Percentiles rank a stretch among this genome's conserved stretches.
Conservation (phyloP, 805 yeast genomes). For the Candida montana region DNA sequence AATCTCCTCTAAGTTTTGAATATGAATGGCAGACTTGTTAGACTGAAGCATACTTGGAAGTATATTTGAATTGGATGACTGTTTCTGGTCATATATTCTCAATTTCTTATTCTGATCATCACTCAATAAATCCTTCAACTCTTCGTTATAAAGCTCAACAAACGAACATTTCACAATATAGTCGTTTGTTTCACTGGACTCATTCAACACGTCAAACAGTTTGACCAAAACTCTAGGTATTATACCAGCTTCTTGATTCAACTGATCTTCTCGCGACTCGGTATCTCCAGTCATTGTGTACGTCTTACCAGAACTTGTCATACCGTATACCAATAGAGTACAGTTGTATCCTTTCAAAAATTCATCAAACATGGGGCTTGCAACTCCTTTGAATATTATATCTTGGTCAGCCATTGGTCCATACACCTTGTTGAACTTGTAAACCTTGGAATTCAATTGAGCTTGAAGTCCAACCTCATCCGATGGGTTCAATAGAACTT, state of each 20-base stretch:
- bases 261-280: constrained; percentile 24
- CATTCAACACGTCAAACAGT: constrained; percentile 49
- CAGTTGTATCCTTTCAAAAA: constrained; percentile 73
- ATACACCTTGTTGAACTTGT: constrained; percentile 72
- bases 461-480: constrained; percentile 35
- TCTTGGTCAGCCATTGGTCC: constrained; percentile 79
- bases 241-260: constrained; percentile 55
- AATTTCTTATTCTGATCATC: constrained; percentile 40
- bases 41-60: constrained; percentile 6
- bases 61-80: neutral
- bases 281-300: constrained; percentile 72
- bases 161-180: constrained; percentile 72
- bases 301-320: constrained; percentile 89
- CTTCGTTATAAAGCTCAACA: constrained; percentile 85
- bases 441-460: constrained; percentile 47
- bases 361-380: constrained; percentile 59
- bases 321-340: constrained; percentile 84
- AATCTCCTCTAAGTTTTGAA: constrained; percentile 63
- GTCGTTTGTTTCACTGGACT: constrained; percentile 36
- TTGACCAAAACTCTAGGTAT: constrained; percentile 55
- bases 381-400: constrained; percentile 60
- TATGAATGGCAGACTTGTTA: constrained; percentile 34
- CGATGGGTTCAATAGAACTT: constrained; percentile 41
- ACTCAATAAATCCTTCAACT: constrained; percentile 63
- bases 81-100: constrained; percentile 43